Base-by-base conservation (phyloP, 192 early-diverging fungal species). In the Kickxella alabastrina region DNA sequence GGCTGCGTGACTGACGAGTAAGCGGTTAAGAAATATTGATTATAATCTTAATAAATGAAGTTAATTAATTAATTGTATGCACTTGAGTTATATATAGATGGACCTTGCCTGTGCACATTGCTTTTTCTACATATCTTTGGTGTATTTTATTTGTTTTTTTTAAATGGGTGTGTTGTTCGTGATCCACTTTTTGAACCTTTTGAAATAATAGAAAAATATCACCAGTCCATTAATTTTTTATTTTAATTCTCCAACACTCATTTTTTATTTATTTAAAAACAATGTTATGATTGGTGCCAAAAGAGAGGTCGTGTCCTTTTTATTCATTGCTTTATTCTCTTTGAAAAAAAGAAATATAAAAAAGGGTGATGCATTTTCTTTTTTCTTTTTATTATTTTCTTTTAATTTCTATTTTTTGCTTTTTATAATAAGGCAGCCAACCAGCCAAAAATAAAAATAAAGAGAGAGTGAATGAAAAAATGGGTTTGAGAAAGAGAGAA, bases 1-100 rank as follows among this genome's bases (percentile, higher is more conserved):
- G 91, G 91, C 32, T 91, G 89, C 65, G 89, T 93, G 28, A 93
- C 91, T 32, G 91, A 93, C 68, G 89, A 87, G 66, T 88, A 82
- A 9, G n/a, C n/a, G n/a, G n/a, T n/a, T n/a, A n/a, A n/a, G n/a
- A n/a, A n/a, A n/a, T n/a, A n/a, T n/a, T n/a, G n/a, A n/a, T n/a
- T n/a, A n/a, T n/a, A n/a, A n/a, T n/a, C n/a, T n/a, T n/a, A 34
- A 34, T 6, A 34, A 34, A 34, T 13, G 13, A 36, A 36, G 12
- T 36, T 7, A n/a, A 36, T 36, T 36, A 36, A 36, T 12, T n/a
- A 36, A 36, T 2, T 42, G 15, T 42, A n/a, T 42, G 40, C 17
- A 42, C 12, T 36, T 36, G 13, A 36, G n/a, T n/a, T n/a, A n/a
- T n/a, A n/a, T n/a, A n/a, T n/a, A n/a, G n/a, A n/a, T n/a, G n/a